A percentile compares a stretch with the other conserved stretches of the same genome.
Conservation (phyloP, 2,329 filamentous ascomycete species). For the Moelleriella libera region DNA sequence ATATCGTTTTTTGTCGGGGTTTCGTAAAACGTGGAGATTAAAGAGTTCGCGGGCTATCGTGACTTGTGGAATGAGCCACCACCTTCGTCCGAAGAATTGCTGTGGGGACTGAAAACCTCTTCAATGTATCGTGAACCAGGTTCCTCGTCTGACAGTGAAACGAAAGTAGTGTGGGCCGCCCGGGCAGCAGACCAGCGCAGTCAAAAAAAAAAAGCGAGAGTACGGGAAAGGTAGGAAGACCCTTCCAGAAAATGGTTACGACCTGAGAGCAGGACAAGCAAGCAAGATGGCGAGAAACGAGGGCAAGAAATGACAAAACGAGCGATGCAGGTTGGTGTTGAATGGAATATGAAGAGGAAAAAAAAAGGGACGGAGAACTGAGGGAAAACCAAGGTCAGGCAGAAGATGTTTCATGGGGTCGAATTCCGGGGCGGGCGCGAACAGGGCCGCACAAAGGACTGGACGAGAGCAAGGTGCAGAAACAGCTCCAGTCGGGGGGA, state of each 20-base stretch:
- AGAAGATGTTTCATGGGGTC: conserved; percentile 1
- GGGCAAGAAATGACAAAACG: neutral
- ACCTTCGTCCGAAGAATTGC: neutral
- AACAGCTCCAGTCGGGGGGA: neutral
- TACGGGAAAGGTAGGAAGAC: neutral
- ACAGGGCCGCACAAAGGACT: neutral
- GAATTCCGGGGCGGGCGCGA: neutral
- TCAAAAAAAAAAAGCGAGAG: neutral
- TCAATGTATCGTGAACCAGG: neutral
- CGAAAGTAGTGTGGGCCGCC: neutral
- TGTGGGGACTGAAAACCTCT: neutral
- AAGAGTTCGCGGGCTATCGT: no score
- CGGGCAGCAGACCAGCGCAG: neutral
- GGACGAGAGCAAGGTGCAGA: no score
- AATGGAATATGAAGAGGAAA: neutral
- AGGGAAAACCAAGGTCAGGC: neutral
- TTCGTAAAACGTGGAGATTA: no score
- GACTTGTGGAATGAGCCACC: no score
- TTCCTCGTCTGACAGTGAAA: neutral
- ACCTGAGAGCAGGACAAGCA: neutral
- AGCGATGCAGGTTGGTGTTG: neutral
- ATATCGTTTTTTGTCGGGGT: neutral
- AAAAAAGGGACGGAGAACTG: neutral
- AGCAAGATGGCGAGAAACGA: neutral
- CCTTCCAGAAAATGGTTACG: neutral